Evolutionary conservation across 2,329 filamentous ascomycete species (phyloP), one percentile per base, ranked within the genome.

Genomic region (Echinosphaeria canescens): DNA sequence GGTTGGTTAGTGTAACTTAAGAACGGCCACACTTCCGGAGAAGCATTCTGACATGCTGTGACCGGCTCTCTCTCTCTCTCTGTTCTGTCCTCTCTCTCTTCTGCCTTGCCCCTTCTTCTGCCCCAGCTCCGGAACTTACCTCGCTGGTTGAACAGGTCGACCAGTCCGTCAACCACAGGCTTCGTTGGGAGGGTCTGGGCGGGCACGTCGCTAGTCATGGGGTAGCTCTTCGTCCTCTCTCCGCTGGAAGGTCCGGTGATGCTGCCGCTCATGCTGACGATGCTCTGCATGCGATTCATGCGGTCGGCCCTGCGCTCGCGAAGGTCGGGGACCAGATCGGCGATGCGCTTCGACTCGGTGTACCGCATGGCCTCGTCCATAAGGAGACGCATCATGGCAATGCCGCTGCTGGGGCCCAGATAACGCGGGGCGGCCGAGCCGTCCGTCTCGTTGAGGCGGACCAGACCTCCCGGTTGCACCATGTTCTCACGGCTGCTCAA

Each of bases 331-430:
- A 93, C 79, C 26, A 95, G 71, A 37, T 93, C 82, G 30, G 81
- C 82, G 44, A 95, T 93, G 36, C 75, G 81, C 47, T 82, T 79
- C 5, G 81, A 75, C 40, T 88, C 76, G 15, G 82, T 90, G 41
- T 85, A 91, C 34, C 82, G 75, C 51, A 92, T 95, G 28, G 85
- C 85, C 48, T 92, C 71, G 46, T 93, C 84, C 76, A 98, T 93
- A 9, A 98, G 73, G 37, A 95, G 61, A 16, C 85, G 71, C 10
- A 84, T 91, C 56, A 95, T 91, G 42, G 82, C 80, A 40, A 93
- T 92, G 31, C 85, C 88, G 46, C 85, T 95, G 26, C 84, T 92
- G 3, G 88, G 79, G 0, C 88, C 88, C 3, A 98, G 57, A 44
- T 88, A 95, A 34, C 85, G 78, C 11, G 79, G 72, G 2, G 66